Evolutionary conservation across 352 stramenopile species (phyloP), one percentile per base, ranked within the genome.

Genomic region (Poterioochromonas sp.): DNA sequence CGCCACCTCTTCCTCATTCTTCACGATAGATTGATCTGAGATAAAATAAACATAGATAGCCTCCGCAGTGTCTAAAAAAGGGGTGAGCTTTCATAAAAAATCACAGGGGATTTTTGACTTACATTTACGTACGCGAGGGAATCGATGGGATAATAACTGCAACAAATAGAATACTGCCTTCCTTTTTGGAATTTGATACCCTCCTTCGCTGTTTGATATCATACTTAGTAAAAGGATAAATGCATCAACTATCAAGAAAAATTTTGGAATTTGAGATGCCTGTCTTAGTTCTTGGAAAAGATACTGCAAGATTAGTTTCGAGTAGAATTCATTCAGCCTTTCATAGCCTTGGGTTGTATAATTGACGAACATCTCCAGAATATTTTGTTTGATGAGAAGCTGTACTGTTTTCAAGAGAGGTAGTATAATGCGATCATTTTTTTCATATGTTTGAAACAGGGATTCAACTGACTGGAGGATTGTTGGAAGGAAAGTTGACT

Each of bases 321-420:
- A n/a, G n/a, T n/a, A n/a, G n/a, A n/a, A n/a, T n/a, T n/a, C n/a
- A n/a, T n/a, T n/a, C n/a, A n/a, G n/a, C n/a, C n/a, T n/a, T n/a
- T n/a, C 29, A 8, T 29, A 47, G 11, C 3, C 29, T 15, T 5
- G 26, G 11, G 20, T 8, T 47, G 2, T 22, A 47, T 43, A 12
- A 5, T 35, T 15, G 40, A 29, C 40, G 18, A 49, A 1, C 11
- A 12, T 3, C 35, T 35, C 11, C 8, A 51, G 1, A 35, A 58
- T 54, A 37, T 34, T 86, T 18, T 84, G 83, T 69, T 90, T 86
- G 0, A 94, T 78, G n/a, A 92, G 60, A 35, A 88, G 80, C 35
- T 91, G 84, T 29, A 94, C 77, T 3, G 89, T 92, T 78, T 94
- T 95, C 80, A 96, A 86, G 18, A 94, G 80, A 0, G 91, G 89